Base-by-base conservation (phyloP, 495 filamentous ascomycete species). In the Aspergillus egyptiacus region DNA sequence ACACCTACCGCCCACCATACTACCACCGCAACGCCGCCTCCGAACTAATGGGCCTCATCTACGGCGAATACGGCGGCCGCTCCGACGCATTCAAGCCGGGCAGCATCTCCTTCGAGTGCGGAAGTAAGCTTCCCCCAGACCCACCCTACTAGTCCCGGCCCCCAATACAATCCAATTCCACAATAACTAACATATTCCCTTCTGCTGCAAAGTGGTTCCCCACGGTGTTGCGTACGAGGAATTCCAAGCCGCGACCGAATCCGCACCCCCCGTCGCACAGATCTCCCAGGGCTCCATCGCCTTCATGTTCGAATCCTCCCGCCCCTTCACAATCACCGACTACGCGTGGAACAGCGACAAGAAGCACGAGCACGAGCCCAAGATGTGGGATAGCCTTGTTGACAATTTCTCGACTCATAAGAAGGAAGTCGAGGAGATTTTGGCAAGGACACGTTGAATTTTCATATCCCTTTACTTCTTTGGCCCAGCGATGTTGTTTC, bases 151-250 rank as follows among this genome's bases (percentile, higher is more conserved):
- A 0, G 38, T 18, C 1, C 15, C 28, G 36, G 4, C 2, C 27
- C 1, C 10, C 6, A 20, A 18, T 0, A 4, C n/a, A 3, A 8
- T 27, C 10, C 9, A 19, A 17, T 17, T 27, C 14, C n/a, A 28
- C 9, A 50, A 25, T 13, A 1, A 18, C n/a, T n/a, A n/a, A n/a
- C n/a, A n/a, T n/a, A n/a, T n/a, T n/a, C n/a, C n/a, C n/a, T n/a
- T n/a, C n/a, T n/a, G n/a, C n/a, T n/a, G n/a, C n/a, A 11, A 20
- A 37, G 15, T 20, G 19, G 19, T 37, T 5, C 43, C 14, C 67
- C 64, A 83, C 46, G 78, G 78, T 11, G 72, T 78, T 13, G 80
- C 74, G 13, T 83, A 82, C 23, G 80, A 82, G 37, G 78, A 85
- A 65, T 84, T 81, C 48, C 81, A 82, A 28, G 76, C 75, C 3